Evolutionary conservation across 306 rosid species (phyloP).

Genomic region (Sechiopsis laciniata): DNA sequence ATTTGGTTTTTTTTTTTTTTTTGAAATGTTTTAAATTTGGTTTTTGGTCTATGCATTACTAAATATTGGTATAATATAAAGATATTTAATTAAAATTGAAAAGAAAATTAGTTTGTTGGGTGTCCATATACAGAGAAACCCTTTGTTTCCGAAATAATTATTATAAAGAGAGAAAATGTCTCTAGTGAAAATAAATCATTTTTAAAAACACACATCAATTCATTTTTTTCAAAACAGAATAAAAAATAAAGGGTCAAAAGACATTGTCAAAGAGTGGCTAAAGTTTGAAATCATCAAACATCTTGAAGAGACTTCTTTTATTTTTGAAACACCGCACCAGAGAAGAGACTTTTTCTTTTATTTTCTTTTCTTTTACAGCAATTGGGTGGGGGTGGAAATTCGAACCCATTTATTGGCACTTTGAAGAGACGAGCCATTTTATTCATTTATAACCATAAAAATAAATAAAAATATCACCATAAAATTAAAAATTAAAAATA

Average conservation of each 20-base stretch:
- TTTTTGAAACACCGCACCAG: too few relatives aligned
- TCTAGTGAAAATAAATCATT: background rate
- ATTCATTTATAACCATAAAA: too few relatives aligned
- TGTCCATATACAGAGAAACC: background rate
- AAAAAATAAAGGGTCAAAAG: background rate
- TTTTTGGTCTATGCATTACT: background rate
- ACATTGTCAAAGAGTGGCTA: constrained; percentile 3
- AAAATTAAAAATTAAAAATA: too few relatives aligned
- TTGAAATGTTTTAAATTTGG: background rate
- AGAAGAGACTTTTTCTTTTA: background rate
- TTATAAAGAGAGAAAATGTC: constrained; percentile 8
- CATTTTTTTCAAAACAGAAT: background rate
- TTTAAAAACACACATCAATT: too few relatives aligned
- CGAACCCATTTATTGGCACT: too few relatives aligned
- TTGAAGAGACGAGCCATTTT: too few relatives aligned
- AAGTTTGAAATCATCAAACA: constrained; percentile 20
- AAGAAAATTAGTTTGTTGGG: background rate
- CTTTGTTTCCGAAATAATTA: background rate
- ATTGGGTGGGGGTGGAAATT: too few relatives aligned
- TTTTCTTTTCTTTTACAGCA: too few relatives aligned
- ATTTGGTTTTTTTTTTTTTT: background rate
- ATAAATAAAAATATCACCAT: too few relatives aligned
- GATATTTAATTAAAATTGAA: background rate
- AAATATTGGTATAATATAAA: background rate
- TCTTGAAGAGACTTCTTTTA: background rate